Conservation (phyloP, 768 basidiomycete genomes). For the Xerocomus spinulosus region DNA sequence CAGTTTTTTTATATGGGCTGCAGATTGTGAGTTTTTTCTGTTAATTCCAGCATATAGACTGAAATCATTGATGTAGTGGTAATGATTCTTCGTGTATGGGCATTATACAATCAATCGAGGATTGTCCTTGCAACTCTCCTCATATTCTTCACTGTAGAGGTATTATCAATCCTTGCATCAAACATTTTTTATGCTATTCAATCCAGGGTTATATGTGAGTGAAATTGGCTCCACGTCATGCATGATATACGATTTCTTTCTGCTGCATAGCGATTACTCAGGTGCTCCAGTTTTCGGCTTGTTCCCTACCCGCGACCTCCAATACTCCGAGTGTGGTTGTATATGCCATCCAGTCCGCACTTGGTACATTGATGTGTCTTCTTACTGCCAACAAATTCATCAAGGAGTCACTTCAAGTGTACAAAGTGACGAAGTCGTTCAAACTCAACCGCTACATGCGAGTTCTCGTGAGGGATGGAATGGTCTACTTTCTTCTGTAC, state of each 20-base stretch:
- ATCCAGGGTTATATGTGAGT: not conserved
- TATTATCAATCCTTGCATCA: not conserved
- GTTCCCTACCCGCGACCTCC: not conserved
- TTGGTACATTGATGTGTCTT: not conserved
- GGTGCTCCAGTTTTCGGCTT: not conserved
- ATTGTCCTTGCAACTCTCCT: not conserved
- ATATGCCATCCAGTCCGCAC: not conserved
- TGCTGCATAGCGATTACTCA: too few species aligned
- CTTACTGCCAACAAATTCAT: not conserved
- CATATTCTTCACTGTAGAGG: not conserved
- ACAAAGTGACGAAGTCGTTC: not conserved
- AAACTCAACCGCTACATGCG: not conserved
- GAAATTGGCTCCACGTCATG: too few species aligned
- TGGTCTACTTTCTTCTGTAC: not conserved
- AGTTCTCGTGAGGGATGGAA: not conserved
- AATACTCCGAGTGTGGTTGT: not conserved
- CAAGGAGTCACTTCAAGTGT: not conserved
- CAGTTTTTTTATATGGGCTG: not conserved
- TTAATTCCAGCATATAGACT: not conserved
- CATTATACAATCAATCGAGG: not conserved
- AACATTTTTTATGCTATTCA: not conserved
- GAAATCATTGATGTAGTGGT: not conserved
- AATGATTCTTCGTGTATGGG: not conserved
- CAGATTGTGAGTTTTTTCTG: not conserved
- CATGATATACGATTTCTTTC: too few species aligned